Percentiles rank a stretch among this genome's conserved stretches.
phyloP scores from a whole-genome alignment of 163 green algal genomes.

The Smithsoniella earleae region DNA sequence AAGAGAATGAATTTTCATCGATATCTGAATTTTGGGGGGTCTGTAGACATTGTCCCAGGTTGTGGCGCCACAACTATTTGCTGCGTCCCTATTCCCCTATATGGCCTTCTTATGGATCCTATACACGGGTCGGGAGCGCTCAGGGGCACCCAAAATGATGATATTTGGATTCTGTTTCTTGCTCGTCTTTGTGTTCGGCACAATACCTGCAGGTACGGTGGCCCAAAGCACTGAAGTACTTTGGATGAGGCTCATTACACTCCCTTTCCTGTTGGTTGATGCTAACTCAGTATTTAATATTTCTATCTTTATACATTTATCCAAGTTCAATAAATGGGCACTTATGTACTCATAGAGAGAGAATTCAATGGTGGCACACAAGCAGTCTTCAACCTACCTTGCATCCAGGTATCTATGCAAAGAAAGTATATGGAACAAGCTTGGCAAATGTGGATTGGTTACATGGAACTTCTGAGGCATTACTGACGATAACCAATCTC shows the following conservation, averaged over 20 bases:
- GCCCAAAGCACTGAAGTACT: not conserved
- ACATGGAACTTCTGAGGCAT: constrained; percentile 81
- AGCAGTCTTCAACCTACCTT: constrained; percentile 8
- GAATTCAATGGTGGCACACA: not conserved
- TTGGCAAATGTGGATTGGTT: constrained; percentile 96
- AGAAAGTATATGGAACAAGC: constrained; percentile 65
- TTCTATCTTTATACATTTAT: not conserved
- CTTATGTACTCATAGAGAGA: not conserved
- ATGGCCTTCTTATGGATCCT: constrained; percentile 77
- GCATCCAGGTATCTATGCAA: constrained; percentile 46
- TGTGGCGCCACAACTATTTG: constrained; percentile 80
- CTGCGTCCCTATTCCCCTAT: constrained; percentile 81
- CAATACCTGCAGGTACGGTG: constrained; percentile 83
- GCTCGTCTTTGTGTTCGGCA: constrained; percentile 88
- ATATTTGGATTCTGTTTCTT: constrained; percentile 95
- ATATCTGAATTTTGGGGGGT: not conserved
- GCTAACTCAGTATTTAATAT: constrained; percentile 25
- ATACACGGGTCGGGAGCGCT: constrained; percentile 48
- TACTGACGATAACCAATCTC: constrained; percentile 95
- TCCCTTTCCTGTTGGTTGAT: not conserved
- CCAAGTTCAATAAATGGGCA: not conserved
- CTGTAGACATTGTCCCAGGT: constrained; percentile 46
- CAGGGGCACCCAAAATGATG: constrained; percentile 48
- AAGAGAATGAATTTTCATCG: too few species aligned
- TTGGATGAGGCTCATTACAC: not conserved